phyloP scores from a whole-genome alignment of 106 monocot species.

The Dendrobium nobile region DNA sequence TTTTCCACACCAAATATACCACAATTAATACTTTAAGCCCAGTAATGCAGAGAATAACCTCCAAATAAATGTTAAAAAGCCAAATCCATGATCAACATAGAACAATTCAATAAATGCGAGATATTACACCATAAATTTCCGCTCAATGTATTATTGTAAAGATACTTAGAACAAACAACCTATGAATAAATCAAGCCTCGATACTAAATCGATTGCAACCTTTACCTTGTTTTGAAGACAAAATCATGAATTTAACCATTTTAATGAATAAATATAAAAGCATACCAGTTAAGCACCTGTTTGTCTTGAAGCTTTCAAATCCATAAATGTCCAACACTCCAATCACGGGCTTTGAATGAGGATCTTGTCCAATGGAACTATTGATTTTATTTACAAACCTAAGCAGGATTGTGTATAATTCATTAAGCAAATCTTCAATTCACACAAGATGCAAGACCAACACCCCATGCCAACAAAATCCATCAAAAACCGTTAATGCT shows the following conservation, averaged over 20 bases:
- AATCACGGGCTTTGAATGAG: constrained; percentile 35
- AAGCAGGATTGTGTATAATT: constrained; percentile 1
- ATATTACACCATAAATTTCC: not conserved
- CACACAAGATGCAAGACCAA: not conserved
- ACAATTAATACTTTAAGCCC: not conserved
- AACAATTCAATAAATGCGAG: not conserved
- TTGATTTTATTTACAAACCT: constrained; percentile 60
- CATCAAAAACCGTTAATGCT: constrained; percentile 6
- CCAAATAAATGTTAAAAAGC: not conserved
- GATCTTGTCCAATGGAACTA: constrained; percentile 52
- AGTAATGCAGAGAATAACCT: not conserved
- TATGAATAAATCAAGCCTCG: not conserved
- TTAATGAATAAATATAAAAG: constrained; percentile 22
- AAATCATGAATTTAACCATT: constrained; percentile 3
- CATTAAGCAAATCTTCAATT: not conserved
- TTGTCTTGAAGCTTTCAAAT: constrained; percentile 71
- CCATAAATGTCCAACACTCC: constrained; percentile 60
- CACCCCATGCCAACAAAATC: not conserved
- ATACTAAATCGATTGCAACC: not conserved
- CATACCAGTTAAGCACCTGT: constrained; percentile 72
- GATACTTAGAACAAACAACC: not conserved
- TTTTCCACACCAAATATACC: not conserved
- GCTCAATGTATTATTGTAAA: too few species aligned
- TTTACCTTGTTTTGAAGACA: not conserved
- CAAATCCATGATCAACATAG: not conserved